phyloP scores from a whole-genome alignment of 768 basidiomycete species.

The Tubosaeta brunneosetosa region DNA sequence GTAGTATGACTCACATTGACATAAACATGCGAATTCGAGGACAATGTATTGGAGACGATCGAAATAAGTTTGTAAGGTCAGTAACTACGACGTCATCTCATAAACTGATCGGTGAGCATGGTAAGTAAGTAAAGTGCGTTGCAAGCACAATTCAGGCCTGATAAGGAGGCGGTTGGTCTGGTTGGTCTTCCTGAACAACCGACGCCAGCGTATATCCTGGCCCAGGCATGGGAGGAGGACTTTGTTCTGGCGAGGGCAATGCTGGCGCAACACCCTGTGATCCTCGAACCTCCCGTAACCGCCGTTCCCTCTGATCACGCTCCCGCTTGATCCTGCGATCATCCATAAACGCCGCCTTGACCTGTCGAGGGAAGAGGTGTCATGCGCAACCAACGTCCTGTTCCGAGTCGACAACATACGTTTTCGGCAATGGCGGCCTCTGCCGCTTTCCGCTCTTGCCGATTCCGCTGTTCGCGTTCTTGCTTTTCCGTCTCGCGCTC shows the following conservation, averaged over 20 bases:
- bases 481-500: slow-evolving; percentile 46
- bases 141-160: slow-evolving; percentile 2
- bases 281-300: slow-evolving; percentile 34
- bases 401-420: slow-evolving; percentile 31
- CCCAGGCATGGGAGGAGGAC: slow-evolving; percentile 22
- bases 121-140: neutral
- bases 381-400: no score
- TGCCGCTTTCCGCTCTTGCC: slow-evolving; percentile 56
- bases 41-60: neutral
- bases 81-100: no score
- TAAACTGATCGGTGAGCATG: neutral
- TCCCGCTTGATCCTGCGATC: slow-evolving; percentile 59
- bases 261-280: neutral
- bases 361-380: slow-evolving; percentile 35
- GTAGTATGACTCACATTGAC: no score
- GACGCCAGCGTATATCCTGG: slow-evolving; percentile 15
- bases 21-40: no score
- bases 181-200: slow-evolving; percentile 11
- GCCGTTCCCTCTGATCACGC: slow-evolving; percentile 56
- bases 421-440: slow-evolving; percentile 50
- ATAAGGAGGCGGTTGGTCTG: slow-evolving; percentile 21
- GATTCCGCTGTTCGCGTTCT: slow-evolving; percentile 44
- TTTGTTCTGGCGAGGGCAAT: neutral
- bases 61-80: no score
- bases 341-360: slow-evolving; percentile 75